Evolutionary conservation across 768 basidiomycete genomes (phyloP).

Genomic region (Trametes gibbosa): DNA sequence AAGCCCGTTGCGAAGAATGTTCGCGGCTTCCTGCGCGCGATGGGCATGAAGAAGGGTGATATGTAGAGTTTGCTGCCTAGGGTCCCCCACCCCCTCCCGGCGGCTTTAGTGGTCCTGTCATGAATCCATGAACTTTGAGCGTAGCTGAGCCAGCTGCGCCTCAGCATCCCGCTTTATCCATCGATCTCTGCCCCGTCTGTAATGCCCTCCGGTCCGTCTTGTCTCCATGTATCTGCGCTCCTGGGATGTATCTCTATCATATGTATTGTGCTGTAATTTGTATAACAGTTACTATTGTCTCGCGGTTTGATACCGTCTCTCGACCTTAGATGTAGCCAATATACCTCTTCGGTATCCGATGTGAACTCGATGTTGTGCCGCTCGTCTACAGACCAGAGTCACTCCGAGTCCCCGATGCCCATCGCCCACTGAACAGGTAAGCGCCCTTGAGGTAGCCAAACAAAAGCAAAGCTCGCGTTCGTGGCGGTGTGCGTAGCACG

Average conservation of each 20-base stretch:
- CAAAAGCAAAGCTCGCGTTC: slow-evolving; percentile 11
- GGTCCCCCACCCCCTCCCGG: neutral
- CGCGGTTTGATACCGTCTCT: neutral
- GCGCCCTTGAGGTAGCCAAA: neutral
- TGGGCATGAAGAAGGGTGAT: slow-evolving; percentile 24
- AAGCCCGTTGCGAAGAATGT: slow-evolving; percentile 29
- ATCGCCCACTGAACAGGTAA: no score
- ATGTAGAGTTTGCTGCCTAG: slow-evolving; percentile 5
- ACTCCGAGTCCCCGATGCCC: no score
- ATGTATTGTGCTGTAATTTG: slow-evolving; percentile 4
- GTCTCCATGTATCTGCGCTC: neutral
- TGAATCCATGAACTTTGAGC: neutral
- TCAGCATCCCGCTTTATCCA: neutral
- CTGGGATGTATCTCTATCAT: neutral
- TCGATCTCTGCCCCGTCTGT: no score
- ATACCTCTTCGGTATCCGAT: neutral
- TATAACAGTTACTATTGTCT: neutral
- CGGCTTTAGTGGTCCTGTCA: neutral
- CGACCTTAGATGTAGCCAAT: neutral
- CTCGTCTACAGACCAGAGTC: no score
- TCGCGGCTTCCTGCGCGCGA: slow-evolving; percentile 33
- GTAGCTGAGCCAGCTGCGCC: neutral
- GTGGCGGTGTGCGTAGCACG: neutral
- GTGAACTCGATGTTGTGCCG: neutral
- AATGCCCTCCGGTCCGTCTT: no score